Evolutionary conservation across 1,284 basidiomycete genomes (phyloP).

Genomic region (Boletus coffeatus): DNA sequence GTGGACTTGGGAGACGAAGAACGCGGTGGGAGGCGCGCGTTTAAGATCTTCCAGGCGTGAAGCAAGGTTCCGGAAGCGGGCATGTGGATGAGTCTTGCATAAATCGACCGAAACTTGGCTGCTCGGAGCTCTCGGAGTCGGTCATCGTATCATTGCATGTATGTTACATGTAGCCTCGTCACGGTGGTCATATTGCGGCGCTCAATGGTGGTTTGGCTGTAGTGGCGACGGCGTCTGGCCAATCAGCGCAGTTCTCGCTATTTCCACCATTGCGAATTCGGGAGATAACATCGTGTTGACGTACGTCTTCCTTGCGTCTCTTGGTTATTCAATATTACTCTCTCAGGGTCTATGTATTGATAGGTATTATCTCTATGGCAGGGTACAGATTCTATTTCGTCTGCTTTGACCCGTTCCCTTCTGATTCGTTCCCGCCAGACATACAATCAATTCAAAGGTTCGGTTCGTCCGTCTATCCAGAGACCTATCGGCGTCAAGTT

Average conservation of each 20-base stretch:
- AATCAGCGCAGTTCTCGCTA: conserved; percentile 80
- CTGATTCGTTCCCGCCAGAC: conserved; percentile 37
- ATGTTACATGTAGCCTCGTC: not conserved
- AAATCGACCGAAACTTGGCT: conserved; percentile 2
- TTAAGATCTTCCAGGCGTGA: conserved; percentile 61
- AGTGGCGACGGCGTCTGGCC: conserved; percentile 75
- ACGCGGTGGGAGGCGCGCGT: conserved; percentile 51
- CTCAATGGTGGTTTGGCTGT: conserved; percentile 81
- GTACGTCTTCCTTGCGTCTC: conserved; percentile 30
- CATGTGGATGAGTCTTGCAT: conserved; percentile 76
- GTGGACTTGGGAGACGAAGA: conserved; percentile 28
- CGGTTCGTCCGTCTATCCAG: not conserved
- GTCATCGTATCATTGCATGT: not conserved
- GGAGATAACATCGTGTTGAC: conserved; percentile 83
- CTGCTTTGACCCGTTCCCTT: not conserved
- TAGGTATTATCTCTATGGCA: conserved; percentile 56
- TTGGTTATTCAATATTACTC: too few species aligned
- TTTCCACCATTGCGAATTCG: conserved; percentile 56
- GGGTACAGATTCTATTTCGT: conserved; percentile 40
- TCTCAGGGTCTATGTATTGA: conserved; percentile 22
- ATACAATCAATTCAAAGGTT: conserved; percentile 86
- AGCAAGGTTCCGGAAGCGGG: conserved; percentile 56
- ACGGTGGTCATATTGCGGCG: conserved; percentile 57
- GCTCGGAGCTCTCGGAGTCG: not conserved
- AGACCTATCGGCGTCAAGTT: conserved; percentile 68